Percentiles rank a stretch among this genome's conserved stretches.
These are phyloP conservation scores for Leucosporidium scottii DNA, from an alignment of 768 basidiomycete species.

Conservation along the genomic window DNA sequence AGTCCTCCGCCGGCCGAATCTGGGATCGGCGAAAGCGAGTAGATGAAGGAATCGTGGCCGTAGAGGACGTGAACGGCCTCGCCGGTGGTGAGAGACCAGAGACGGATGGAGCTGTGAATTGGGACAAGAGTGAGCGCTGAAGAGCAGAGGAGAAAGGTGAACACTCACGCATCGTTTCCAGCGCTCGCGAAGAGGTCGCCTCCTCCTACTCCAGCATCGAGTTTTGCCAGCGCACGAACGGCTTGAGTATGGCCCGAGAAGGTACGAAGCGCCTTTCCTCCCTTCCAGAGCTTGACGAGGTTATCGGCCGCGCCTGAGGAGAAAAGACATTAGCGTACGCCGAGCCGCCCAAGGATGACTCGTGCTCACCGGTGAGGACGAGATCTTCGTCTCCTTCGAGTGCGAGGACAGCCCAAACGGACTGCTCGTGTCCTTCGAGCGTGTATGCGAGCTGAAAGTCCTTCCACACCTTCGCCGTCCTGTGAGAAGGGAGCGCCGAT, in stretches of 20 bases:
- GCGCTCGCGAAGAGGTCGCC: constrained; percentile 77
- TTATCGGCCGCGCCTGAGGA: constrained; percentile 76
- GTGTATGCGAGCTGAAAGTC: constrained; percentile 69
- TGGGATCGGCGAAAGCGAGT: constrained; percentile 74
- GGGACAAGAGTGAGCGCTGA: constrained; percentile 11
- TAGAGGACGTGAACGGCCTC: constrained; percentile 74
- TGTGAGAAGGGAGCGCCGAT: constrained; percentile 39
- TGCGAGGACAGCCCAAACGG: constrained; percentile 87
- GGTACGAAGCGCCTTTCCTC: constrained; percentile 59
- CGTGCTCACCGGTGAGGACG: constrained; percentile 63
- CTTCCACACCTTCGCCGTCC: constrained; percentile 72
- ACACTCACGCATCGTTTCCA: constrained; percentile 76
- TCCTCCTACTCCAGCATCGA: constrained; percentile 47
- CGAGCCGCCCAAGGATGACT: background rate
- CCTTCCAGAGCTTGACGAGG: constrained; percentile 80
- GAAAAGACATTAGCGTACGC: background rate
- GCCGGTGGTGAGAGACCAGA: constrained; percentile 61
- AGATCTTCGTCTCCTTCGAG: constrained; percentile 57
- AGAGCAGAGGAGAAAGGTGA: background rate
- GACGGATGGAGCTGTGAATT: constrained; percentile 68
- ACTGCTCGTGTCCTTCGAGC: constrained; percentile 76
- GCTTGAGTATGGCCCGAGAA: constrained; percentile 80
- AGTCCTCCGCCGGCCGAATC: constrained; percentile 56
- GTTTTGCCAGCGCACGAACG: constrained; percentile 72
- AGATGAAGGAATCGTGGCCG: constrained; percentile 95